phyloP scores from a whole-genome alignment of 225 moss, liverwort and hornwort genomes.

The Marchantia polymorpha region DNA sequence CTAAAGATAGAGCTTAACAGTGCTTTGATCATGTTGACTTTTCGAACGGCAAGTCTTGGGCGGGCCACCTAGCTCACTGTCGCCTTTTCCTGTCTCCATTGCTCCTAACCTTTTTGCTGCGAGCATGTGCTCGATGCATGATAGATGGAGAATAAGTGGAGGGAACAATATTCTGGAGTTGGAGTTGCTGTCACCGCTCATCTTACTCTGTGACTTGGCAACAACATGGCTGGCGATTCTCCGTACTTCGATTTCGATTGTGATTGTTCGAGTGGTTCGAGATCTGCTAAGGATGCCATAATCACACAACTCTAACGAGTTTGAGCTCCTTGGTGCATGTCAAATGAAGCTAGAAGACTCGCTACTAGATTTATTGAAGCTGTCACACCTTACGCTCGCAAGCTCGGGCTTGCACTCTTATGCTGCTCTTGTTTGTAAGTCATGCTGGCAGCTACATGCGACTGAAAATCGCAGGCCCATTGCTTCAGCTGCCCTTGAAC shows the following conservation, averaged over 20 bases:
- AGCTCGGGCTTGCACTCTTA: conserved; percentile 3
- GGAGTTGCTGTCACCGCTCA: not conserved
- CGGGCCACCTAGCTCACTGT: not conserved
- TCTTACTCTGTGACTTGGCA: not conserved
- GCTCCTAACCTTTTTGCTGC: too few relatives aligned
- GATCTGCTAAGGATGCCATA: not conserved
- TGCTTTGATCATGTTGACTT: not conserved
- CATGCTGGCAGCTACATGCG: not conserved
- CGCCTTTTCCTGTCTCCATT: conserved; percentile 3
- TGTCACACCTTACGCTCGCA: not conserved
- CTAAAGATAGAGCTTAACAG: not conserved
- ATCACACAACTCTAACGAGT: not conserved
- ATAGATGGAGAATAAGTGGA: not conserved
- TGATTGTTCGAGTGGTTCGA: not conserved
- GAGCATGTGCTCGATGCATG: too few relatives aligned
- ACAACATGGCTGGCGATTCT: not conserved
- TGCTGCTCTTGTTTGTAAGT: not conserved
- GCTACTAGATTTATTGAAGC: not conserved
- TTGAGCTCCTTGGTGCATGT: not conserved
- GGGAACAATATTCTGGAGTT: not conserved
- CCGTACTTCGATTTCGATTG: not conserved
- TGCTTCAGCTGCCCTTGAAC: not conserved
- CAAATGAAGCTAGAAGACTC: not conserved
- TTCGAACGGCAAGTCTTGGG: not conserved
- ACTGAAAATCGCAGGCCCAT: not conserved